Base-by-base conservation (phyloP, 768 basidiomycete species). In the Lactarius quietus region DNA sequence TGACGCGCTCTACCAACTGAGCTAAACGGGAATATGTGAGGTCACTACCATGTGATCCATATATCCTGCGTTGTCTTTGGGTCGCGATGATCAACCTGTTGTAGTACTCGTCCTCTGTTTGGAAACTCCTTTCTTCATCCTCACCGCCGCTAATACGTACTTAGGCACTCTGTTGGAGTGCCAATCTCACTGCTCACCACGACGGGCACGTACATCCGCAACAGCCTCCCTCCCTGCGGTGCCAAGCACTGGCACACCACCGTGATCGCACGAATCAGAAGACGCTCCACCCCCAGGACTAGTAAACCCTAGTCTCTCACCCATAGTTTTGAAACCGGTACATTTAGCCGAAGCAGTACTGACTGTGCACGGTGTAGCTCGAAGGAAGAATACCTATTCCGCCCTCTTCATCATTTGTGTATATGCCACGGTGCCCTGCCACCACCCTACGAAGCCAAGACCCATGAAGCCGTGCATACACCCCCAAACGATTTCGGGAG, bases 401-500 rank as follows among this genome's bases (percentile, higher is more conserved):
- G 33, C 28, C 57, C 35, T 64, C 18, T 64, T 61, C 36, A 62
- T 12, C 55, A 60, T 61, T 15, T 64, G 63, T 41, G 59, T 65
- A 43, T 84, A 76, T 38, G 78, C 82, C 57, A 92, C 76, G 2
- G 90, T 93, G 20, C 73, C 78, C 76, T 93, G 92, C 92, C 92
- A 93, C 92, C 92, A 93, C 3, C 83, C 73, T 9, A 89, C 83
- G 81, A 93, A 87, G 59, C 81, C 82, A 7, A 93, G 74, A 14
- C 90, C 87, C 38, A 93, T 64, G 54, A 89, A 20, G 20, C 92
- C 92, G 68, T 93, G 92, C 23, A 84, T 71, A 7, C 80, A 82
- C 0, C 89, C 90, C 90, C 91, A 92, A 1, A 85, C 75, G 31
- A 78, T 72, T 73, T 93, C 92, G 0, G 92, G 92, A 0, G 89